Evolutionary conservation across 768 basidiomycete genomes (phyloP).

Genomic region (Trametes cubensis): DNA sequence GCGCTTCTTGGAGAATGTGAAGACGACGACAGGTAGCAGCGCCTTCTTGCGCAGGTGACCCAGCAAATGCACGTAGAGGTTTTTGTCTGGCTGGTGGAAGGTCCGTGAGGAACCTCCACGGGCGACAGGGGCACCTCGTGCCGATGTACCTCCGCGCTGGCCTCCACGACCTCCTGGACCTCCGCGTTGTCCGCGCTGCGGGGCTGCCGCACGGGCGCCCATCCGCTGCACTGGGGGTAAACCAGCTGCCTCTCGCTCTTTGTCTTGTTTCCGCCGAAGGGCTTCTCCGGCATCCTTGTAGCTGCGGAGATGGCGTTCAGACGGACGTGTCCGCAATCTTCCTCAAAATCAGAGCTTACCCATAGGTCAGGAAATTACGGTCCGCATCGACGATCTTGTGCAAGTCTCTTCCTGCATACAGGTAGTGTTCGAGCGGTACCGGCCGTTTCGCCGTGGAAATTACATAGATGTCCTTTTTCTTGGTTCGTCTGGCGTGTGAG

Average conservation of each 20-base stretch:
- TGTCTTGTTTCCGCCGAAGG: slow-evolving; percentile 92
- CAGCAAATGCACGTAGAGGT: slow-evolving; percentile 91
- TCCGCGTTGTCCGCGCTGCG: slow-evolving; percentile 50
- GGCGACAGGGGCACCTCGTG: slow-evolving; percentile 40
- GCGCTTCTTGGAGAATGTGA: slow-evolving; percentile 94
- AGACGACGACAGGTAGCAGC: slow-evolving; percentile 92
- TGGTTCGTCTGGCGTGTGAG: slow-evolving; percentile 72
- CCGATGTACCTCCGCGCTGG: slow-evolving; percentile 44
- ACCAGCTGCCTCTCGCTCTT: slow-evolving; percentile 95
- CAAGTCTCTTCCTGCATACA: slow-evolving; percentile 91
- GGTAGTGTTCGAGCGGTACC: slow-evolving; percentile 94
- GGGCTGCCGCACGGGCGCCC: slow-evolving; percentile 75
- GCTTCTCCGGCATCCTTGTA: slow-evolving; percentile 92
- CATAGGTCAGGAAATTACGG: slow-evolving; percentile 70
- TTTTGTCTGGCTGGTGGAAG: slow-evolving; percentile 80
- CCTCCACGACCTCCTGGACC: slow-evolving; percentile 48
- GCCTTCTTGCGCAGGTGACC: slow-evolving; percentile 82
- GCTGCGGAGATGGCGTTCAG: slow-evolving; percentile 42
- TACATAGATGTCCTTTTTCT: slow-evolving; percentile 99
- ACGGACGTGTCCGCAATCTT: slow-evolving; percentile 9
- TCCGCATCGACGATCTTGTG: slow-evolving; percentile 91
- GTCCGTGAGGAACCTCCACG: slow-evolving; percentile 43
- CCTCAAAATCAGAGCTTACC: slow-evolving; percentile 46
- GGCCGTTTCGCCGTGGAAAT: slow-evolving; percentile 96
- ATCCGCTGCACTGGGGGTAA: slow-evolving; percentile 81